Evolutionary conservation across 2,329 filamentous ascomycete species (phyloP), one percentile per base, ranked within the genome.

Genomic region (Aureobasidium sp.): DNA sequence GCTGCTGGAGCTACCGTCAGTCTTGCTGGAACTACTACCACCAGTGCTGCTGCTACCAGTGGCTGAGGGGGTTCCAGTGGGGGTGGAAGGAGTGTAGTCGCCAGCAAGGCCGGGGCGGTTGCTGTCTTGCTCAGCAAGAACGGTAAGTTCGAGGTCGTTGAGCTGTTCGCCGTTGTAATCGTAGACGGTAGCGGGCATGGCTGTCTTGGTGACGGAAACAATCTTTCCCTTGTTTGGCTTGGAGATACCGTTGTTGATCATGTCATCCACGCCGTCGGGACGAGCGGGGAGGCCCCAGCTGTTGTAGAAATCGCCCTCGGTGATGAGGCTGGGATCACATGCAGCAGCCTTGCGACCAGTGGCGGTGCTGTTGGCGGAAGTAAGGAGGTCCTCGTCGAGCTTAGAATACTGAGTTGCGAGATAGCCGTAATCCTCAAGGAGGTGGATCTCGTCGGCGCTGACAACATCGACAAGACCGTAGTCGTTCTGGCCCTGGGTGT

Each of bases 161-260:
- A 95, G 80, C 64, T 82, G 73, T 65, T 73, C 70, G 58, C 82
- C 83, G 33, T 77, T 76, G 66, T 72, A 73, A 45, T 76, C 74
- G 64, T 78, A 79, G 17, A 95, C 78, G 4, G 74, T 76, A 65
- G 80, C 75, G 27, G 76, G 75, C 60, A 86, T 79, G 27, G 75
- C 75, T 35, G 78, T 83, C 55, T 78, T 71, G 25, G 72, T 75
- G 50, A 88, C 79, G 4, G 74, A 66, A 21, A 86, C 79, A 50
- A 94, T 67, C 57, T 73, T 72, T 35, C 75, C 75, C 11, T 69
- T 65, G 53, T 84, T 83, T 61, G 83, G 81, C 63, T 81, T 81
- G 49, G 73, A 75, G 62, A 94, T 82, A 64, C 90, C 90, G 54
- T 87, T 83, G 66, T 88, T 78, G 69, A 95, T 90, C 69, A 94